A percentile compares a stretch with the other conserved stretches of the same genome.
Evolutionary conservation across 2,329 filamentous ascomycete genomes (phyloP).

Genomic region (Venturia aucupariae): DNA sequence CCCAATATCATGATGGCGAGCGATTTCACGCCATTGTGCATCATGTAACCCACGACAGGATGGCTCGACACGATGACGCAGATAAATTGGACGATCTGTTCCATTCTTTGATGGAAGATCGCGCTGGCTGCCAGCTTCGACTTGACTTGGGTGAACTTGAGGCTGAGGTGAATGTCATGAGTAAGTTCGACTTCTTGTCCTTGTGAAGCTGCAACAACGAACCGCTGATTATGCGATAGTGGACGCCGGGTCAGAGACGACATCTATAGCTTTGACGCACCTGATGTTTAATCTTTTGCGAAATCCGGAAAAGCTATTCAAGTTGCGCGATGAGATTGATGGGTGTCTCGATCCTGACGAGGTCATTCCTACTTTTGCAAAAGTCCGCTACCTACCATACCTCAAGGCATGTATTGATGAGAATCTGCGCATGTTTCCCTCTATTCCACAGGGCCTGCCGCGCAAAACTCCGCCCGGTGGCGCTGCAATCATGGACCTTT

Average conservation of each 20-base stretch:
- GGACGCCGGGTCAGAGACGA: slow-evolving; percentile 38
- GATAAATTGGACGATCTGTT: too few species aligned
- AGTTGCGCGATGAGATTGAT: slow-evolving; percentile 26
- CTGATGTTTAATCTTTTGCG: slow-evolving; percentile 32
- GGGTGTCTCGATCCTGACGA: slow-evolving; percentile 23
- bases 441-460: slow-evolving; percentile 39
- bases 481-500: not conserved
- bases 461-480: slow-evolving; percentile 18
- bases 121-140: too few species aligned
- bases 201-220: too few species aligned
- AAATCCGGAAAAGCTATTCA: slow-evolving; percentile 18
- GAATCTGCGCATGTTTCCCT: slow-evolving; percentile 39
- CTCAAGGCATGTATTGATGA: slow-evolving; percentile 48
- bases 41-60: too few species aligned
- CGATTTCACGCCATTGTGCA: too few species aligned
- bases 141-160: too few species aligned
- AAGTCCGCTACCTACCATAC: slow-evolving; percentile 38
- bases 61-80: too few species aligned
- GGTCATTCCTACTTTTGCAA: slow-evolving; percentile 19
- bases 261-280: slow-evolving; percentile 29
- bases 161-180: too few species aligned
- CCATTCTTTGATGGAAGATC: too few species aligned
- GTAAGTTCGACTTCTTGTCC: too few species aligned
- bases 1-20: too few species aligned
- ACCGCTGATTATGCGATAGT: too few species aligned